These are phyloP conservation scores for Blumeria graminis DNA, from an alignment of 2,329 filamentous ascomycete species.

Conservation along the genomic window DNA sequence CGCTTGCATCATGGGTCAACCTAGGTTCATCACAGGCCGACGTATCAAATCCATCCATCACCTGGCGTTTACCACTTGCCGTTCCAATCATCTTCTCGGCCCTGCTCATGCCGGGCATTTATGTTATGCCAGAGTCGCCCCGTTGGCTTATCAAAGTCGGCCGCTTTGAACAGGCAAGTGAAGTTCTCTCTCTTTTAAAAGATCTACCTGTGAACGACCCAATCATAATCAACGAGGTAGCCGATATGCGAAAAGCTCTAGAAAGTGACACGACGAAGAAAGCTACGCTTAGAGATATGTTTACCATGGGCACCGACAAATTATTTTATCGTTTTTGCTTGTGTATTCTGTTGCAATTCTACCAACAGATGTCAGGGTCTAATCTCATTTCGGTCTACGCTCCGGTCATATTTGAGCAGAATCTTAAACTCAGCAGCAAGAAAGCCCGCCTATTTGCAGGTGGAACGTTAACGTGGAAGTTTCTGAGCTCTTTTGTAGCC, in stretches of 20 bases:
- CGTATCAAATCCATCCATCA: conserved; percentile 22
- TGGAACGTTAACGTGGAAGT: conserved; percentile 29
- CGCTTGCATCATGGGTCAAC: conserved; percentile 22
- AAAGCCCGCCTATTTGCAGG: conserved; percentile 25
- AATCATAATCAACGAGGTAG: conserved; percentile 26
- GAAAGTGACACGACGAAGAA: conserved; percentile 17
- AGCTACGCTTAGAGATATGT: conserved; percentile 50
- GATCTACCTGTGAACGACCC: neutral
- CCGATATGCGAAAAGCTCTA: conserved; percentile 26
- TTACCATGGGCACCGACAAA: conserved; percentile 36
- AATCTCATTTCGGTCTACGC: conserved; percentile 24
- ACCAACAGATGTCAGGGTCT: conserved; percentile 26
- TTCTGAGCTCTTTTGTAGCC: conserved; percentile 19
- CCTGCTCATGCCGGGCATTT: conserved; percentile 57
- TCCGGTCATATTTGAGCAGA: conserved; percentile 33
- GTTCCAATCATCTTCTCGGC: conserved; percentile 87
- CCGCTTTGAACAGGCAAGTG: conserved; percentile 65
- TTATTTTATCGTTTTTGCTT: conserved; percentile 47
- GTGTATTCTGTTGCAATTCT: conserved; percentile 37
- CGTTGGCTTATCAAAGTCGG: conserved; percentile 93
- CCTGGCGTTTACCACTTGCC: conserved; percentile 72
- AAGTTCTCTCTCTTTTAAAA: neutral
- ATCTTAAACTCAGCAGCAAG: conserved; percentile 16
- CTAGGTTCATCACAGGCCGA: conserved; percentile 18
- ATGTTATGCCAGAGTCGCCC: conserved; percentile 87